These are phyloP conservation scores for Cladosporium sp. DNA, from an alignment of 2,329 filamentous ascomycete species.

Conservation along the genomic window DNA sequence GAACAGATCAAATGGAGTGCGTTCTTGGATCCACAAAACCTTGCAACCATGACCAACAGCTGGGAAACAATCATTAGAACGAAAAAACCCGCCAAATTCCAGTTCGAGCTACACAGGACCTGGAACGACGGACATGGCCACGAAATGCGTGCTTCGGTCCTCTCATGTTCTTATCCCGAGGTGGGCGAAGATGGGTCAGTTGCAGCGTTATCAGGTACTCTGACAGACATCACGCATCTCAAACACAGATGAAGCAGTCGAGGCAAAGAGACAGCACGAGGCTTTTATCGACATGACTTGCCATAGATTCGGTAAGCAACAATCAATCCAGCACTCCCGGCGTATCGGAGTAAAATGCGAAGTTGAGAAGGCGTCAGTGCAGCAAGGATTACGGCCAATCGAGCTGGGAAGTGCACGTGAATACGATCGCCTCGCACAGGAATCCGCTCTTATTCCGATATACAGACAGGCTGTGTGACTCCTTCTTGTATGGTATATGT, in stretches of 20 bases:
- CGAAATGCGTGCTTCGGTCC: constrained; percentile 24
- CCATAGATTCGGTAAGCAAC: constrained; percentile 30
- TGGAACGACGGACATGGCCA: constrained; percentile 26
- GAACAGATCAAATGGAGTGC: constrained; percentile 47
- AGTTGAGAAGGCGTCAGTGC: too few species aligned
- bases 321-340: background rate
- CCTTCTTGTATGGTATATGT: constrained; percentile 20
- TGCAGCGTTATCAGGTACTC: constrained; percentile 43
- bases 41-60: constrained; percentile 10
- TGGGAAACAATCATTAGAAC: constrained; percentile 18
- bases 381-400: too few species aligned
- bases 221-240: constrained; percentile 48
- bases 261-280: constrained; percentile 48
- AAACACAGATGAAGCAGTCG: constrained; percentile 46
- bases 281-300: constrained; percentile 46
- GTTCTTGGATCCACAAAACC: constrained; percentile 13
- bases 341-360: background rate
- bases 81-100: constrained; percentile 42
- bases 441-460: too few species aligned
- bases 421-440: too few species aligned
- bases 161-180: constrained; percentile 25
- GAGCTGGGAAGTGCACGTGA: background rate
- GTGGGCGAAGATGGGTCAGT: constrained; percentile 34
- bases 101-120: constrained; percentile 39
- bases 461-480: background rate